A percentile compares a stretch with the other conserved stretches of the same genome.
phyloP scores from a whole-genome alignment of 305 asterid species.

The Solanum hybrid region DNA sequence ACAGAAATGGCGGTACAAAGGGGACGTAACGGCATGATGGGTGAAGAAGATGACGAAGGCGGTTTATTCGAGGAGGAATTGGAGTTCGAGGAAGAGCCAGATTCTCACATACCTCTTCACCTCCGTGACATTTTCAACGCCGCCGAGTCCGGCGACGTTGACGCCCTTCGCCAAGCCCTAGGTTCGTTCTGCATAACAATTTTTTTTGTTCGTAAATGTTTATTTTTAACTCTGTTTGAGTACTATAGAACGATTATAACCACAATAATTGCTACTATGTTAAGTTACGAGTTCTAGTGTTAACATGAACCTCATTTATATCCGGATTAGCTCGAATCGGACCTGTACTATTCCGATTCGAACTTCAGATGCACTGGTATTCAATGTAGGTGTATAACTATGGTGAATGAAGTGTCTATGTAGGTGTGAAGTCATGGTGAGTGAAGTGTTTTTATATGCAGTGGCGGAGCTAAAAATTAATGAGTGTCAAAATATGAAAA shows the following conservation, averaged over 20 bases:
- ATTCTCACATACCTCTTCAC: constrained; percentile 50
- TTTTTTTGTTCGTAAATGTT: neutral
- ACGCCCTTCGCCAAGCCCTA: constrained; percentile 62
- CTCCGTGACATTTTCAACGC: constrained; percentile 71
- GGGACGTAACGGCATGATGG: constrained; percentile 44
- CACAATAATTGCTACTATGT: neutral
- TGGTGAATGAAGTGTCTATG: neutral
- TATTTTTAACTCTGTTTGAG: neutral
- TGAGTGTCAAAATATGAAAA: neutral
- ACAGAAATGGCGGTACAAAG: constrained; percentile 62
- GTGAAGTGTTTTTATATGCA: neutral
- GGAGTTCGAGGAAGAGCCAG: neutral
- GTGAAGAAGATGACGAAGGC: constrained; percentile 53
- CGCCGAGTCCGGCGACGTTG: constrained; percentile 54
- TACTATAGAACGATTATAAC: neutral
- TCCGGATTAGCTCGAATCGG: neutral
- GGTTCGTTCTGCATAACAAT: constrained; percentile 21
- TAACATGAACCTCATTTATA: neutral
- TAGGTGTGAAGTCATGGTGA: neutral
- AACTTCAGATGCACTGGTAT: neutral
- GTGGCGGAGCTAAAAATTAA: neutral
- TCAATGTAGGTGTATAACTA: neutral
- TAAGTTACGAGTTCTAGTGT: neutral
- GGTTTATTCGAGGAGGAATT: constrained; percentile 31
- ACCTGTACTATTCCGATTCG: neutral